Percentiles rank a stretch among this genome's conserved stretches.
Conservation (phyloP, 345 rosid genomes). For the Eucalyptus caleyi region DNA sequence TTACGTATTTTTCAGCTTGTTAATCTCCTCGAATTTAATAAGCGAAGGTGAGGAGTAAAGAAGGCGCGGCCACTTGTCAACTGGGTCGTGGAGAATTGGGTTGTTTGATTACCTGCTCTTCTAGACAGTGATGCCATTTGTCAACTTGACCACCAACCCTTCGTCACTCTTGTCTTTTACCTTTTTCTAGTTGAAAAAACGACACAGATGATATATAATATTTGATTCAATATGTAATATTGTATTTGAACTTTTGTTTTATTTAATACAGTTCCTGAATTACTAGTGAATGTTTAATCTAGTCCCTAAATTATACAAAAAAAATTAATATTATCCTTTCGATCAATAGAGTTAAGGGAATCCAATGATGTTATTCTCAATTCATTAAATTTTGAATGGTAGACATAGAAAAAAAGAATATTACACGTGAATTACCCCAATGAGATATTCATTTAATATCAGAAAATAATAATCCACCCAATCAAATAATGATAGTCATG, state of each 20-base stretch:
- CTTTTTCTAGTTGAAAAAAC: background rate
- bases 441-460: background rate
- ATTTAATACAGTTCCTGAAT: accelerated
- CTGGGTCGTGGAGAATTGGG: background rate
- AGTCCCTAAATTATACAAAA: background rate
- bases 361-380: background rate
- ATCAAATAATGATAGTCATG: background rate
- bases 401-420: background rate
- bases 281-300: background rate
- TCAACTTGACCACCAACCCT: background rate
- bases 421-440: background rate
- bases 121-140: background rate
- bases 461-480: background rate
- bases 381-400: background rate
- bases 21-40: background rate
- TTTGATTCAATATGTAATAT: background rate
- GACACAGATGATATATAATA: background rate
- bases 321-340: background rate
- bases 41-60: background rate
- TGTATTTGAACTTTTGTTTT: background rate
- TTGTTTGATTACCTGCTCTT: background rate
- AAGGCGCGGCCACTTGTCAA: background rate
- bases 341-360: background rate
- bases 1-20: background rate
- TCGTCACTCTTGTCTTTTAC: background rate